Evolutionary conservation across 2,329 filamentous ascomycete species (phyloP), one percentile per base, ranked within the genome.

Genomic region (Neobulgaria alba): DNA sequence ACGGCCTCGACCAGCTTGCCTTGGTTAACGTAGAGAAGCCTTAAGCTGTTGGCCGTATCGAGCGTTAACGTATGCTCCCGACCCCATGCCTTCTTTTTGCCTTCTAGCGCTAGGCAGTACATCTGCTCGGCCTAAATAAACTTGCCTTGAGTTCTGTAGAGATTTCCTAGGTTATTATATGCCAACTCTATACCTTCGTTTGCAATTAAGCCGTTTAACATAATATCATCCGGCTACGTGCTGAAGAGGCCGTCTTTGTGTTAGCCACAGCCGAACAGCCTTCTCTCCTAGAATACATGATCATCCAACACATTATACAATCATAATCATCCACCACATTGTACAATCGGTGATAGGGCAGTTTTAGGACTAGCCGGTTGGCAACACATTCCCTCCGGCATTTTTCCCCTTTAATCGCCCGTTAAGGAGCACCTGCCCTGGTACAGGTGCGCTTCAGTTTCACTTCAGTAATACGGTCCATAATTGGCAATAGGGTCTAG

Each of bases 181-280:
- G 12, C 41, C 44, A 32, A 3, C 47, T 16, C 16, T 31, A 41
- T 26, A 23, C 20, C 23, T 50, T 45, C 21, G 29, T 45, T 21
- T 32, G 8, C 0, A 0, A 5, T 29, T 49, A 58, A 30, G 57
- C 29, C 12, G 1, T 18, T 20, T 42, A 5, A 20, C 7, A 42
- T 4, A 19, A 40, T 38, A 37, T 42, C 36, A 42, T 34, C 33
- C 29, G n/a, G 29, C 18, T 42, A 30, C 40, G 30, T 42, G 30
- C 29, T 38, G 15, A 17, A 42, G 40, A 38, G 38, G 40, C 21
- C 34, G 39, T 19, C 36, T 36, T 38, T 42, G 36, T 32, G 29
- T 45, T 10, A 36, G 36, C 37, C 23, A 41, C 21, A 17, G 38
- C 33, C 21, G 32, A 23, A 7, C n/a, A 33, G 5, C 30, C 30